phyloP scores from a whole-genome alignment of 2,329 filamentous ascomycete genomes.

The Fusarium poae region DNA sequence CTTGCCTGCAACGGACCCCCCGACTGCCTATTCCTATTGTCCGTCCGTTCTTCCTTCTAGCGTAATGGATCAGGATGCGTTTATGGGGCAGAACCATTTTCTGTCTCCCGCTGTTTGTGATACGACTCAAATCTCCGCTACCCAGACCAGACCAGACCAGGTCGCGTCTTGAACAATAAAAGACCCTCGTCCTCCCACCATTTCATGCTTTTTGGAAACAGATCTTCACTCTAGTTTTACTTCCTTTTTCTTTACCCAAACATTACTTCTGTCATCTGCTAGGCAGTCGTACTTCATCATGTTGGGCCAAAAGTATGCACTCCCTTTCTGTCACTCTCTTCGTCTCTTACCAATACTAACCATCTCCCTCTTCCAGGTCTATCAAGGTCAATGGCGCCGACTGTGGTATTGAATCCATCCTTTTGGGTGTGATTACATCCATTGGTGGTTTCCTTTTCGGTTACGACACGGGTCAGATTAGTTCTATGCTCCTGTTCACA shows the following conservation, averaged over 20 bases:
- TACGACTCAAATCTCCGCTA: conserved; percentile 27
- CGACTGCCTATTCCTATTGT: conserved; percentile 9
- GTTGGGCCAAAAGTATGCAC: conserved; percentile 45
- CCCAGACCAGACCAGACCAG: not conserved
- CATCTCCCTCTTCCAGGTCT: conserved; percentile 47
- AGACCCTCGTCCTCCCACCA: conserved; percentile 36
- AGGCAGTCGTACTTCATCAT: conserved; percentile 41
- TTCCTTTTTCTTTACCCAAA: conserved; percentile 11
- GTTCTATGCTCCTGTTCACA: conserved; percentile 61
- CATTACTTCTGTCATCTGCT: conserved; percentile 13
- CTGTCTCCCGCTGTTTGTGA: conserved; percentile 16
- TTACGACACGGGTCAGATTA: conserved; percentile 73
- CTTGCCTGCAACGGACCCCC: conserved; percentile 20
- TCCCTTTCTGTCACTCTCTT: not conserved
- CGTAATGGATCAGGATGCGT: conserved; percentile 5
- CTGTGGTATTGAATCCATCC: conserved; percentile 56
- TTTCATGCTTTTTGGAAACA: conserved; percentile 17
- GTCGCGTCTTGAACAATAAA: conserved; percentile 32
- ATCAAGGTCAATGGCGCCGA: conserved; percentile 59
- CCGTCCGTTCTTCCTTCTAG: conserved; percentile 11
- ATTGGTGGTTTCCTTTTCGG: conserved; percentile 74
- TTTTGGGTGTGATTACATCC: conserved; percentile 65
- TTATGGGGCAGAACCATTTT: conserved; percentile 17
- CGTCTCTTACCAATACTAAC: conserved; percentile 13
- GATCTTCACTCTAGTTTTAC: conserved; percentile 21